A percentile compares a stretch with the other conserved stretches of the same genome.
phyloP scores from a whole-genome alignment of 768 basidiomycete genomes.

The Podaxis sp. region DNA sequence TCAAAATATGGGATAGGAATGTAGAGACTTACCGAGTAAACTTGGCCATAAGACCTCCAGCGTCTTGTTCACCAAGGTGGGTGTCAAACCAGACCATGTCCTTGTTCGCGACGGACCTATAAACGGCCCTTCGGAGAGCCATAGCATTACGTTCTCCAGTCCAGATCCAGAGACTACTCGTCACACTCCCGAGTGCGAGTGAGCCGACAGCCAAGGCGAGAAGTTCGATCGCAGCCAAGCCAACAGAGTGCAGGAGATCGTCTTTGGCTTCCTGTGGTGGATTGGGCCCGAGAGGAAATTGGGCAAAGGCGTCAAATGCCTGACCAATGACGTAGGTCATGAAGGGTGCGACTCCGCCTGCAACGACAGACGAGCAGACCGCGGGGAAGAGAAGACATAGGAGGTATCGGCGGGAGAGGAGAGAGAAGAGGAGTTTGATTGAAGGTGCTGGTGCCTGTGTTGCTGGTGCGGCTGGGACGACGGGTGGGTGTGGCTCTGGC shows the following conservation, averaged over 20 bases:
- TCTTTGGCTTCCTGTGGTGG: conserved; percentile 43
- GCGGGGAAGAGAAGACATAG: conserved; percentile 65
- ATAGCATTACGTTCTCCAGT: conserved; percentile 80
- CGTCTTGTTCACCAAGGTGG: conserved; percentile 64
- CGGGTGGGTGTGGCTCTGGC: not conserved
- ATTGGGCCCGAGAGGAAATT: conserved; percentile 33
- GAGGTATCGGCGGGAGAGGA: conserved; percentile 56
- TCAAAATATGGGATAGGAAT: not conserved
- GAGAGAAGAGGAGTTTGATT: conserved; percentile 65
- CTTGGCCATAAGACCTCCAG: conserved; percentile 91
- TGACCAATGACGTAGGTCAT: conserved; percentile 84
- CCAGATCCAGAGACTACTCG: conserved; percentile 82
- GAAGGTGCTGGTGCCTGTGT: conserved; percentile 40
- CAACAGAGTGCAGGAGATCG: conserved; percentile 54
- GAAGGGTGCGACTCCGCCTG: conserved; percentile 77
- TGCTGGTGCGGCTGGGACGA: conserved; percentile 14
- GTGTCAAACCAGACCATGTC: conserved; percentile 92
- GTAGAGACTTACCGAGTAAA: conserved; percentile 65
- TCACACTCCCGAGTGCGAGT: conserved; percentile 71
- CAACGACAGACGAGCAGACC: conserved; percentile 54
- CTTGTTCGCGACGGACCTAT: conserved; percentile 60
- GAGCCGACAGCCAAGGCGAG: conserved; percentile 65
- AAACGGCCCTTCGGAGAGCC: conserved; percentile 67
- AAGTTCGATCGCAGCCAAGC: conserved; percentile 63
- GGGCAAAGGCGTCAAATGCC: conserved; percentile 71